phyloP scores from a whole-genome alignment of 2,329 filamentous ascomycete species.

The Aspergillus chevalieri region DNA sequence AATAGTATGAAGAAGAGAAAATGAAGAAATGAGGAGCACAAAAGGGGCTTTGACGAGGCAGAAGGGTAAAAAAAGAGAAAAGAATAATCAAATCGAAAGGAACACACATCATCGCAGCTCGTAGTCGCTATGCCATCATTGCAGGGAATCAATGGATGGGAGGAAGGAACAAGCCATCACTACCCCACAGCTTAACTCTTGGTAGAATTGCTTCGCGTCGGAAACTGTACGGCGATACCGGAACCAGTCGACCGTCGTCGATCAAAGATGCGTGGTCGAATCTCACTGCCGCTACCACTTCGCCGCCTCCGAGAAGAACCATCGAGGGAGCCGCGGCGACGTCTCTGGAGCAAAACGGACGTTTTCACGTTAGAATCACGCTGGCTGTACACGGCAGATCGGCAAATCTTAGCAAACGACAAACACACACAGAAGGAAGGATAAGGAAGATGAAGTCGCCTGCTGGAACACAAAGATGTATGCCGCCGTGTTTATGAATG shows the following conservation, averaged over 20 bases:
- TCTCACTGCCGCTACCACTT: constrained; percentile 37
- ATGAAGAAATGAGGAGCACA: constrained; percentile 9
- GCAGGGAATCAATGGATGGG: constrained; percentile 20
- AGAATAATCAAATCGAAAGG: constrained; percentile 20
- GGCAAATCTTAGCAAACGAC: constrained; percentile 37
- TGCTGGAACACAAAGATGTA: constrained; percentile 12
- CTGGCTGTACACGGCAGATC: constrained; percentile 33
- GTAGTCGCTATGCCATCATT: constrained; percentile 33
- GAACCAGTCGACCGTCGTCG: constrained; percentile 34
- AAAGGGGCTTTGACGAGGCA: not conserved
- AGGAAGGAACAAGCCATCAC: constrained; percentile 9
- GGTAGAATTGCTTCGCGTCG: constrained; percentile 39
- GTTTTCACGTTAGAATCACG: constrained; percentile 43
- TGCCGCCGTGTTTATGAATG: constrained; percentile 18
- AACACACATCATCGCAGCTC: constrained; percentile 30
- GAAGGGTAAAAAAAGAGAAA: constrained; percentile 19
- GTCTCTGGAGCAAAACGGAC: constrained; percentile 42
- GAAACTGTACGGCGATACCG: constrained; percentile 27
- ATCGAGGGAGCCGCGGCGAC: constrained; percentile 38
- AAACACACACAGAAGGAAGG: constrained; percentile 19
- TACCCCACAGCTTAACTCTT: constrained; percentile 18
- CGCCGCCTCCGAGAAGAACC: constrained; percentile 36
- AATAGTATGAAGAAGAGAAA: constrained; percentile 20
- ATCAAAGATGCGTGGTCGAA: constrained; percentile 23
- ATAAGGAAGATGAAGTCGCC: not conserved